Conservation (phyloP, 1,284 basidiomycete species). For the Microbotryum lychnidis-dioicae region DNA sequence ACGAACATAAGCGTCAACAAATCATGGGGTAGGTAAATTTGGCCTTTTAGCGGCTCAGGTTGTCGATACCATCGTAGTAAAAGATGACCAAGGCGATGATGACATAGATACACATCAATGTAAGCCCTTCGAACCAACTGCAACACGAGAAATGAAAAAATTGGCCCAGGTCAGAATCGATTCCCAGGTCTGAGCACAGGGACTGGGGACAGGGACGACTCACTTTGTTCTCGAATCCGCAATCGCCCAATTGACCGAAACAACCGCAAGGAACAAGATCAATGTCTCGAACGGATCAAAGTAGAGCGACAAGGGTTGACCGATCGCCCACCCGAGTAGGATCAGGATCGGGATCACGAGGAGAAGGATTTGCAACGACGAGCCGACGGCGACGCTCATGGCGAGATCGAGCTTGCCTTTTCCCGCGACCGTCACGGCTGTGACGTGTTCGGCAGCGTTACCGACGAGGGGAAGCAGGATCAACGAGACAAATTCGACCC, state of each 20-base stretch:
- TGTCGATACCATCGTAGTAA: conserved; percentile 2
- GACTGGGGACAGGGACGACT: no score
- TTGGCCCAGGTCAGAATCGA: no score
- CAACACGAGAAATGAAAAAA: no score
- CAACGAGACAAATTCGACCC: conserved; percentile 70
- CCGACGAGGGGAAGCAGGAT: conserved; percentile 69
- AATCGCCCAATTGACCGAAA: conserved; percentile 72
- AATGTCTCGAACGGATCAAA: conserved; percentile 44
- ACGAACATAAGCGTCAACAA: no score
- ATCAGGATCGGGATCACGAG: conserved; percentile 66
- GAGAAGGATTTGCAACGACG: conserved; percentile 76
- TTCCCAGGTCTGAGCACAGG: no score
- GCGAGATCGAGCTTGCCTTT: conserved; percentile 56
- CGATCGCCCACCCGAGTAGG: conserved; percentile 45
- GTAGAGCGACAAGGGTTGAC: conserved; percentile 44
- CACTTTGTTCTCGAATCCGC: conserved; percentile 79
- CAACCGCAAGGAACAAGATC: conserved; percentile 53
- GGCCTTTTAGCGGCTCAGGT: no score
- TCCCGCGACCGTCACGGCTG: conserved; percentile 76
- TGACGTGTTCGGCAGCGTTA: conserved; percentile 71
- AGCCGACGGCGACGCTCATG: conserved; percentile 14
- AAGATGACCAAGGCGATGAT: conserved; percentile 20
- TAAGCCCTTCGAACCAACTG: conserved; percentile 48
- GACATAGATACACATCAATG: conserved; percentile 45
- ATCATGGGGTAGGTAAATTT: no score